phyloP scores from a whole-genome alignment of 2,329 filamentous ascomycete genomes.

The Albifimbria verrucaria region DNA sequence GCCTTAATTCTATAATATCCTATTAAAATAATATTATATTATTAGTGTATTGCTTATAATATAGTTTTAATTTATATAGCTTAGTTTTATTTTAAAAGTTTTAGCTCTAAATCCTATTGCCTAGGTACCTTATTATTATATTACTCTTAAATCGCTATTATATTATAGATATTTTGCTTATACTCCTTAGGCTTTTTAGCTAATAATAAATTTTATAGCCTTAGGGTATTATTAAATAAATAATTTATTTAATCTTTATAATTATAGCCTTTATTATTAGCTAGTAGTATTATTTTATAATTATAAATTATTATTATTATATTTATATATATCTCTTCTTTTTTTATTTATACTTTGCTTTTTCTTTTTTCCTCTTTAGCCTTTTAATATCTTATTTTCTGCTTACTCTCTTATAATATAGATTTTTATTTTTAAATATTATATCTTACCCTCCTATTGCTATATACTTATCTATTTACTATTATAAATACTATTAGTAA shows the following conservation, averaged over 20 bases:
- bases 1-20: neutral
- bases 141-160: conserved; percentile 11
- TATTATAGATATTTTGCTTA: conserved; percentile 13
- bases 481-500: neutral
- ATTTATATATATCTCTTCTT: neutral
- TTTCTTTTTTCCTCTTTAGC: neutral
- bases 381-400: neutral
- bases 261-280: too few species aligned
- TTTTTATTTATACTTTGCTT: neutral
- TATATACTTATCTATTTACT: neutral
- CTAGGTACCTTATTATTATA: conserved; percentile 3
- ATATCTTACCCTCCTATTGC: neutral
- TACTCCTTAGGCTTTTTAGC: neutral
- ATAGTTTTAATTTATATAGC: conserved; percentile 9
- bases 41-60: conserved; percentile 8
- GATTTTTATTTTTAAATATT: neutral
- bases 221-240: neutral
- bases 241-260: neutral
- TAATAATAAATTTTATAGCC: neutral
- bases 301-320: neutral
- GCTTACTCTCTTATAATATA: neutral
- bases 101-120: conserved; percentile 6
- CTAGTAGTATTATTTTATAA: neutral
- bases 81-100: conserved; percentile 8
- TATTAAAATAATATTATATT: conserved; percentile 1